Conservation (phyloP, 106 monocot genomes). For the Dendrobium huoshanense region DNA sequence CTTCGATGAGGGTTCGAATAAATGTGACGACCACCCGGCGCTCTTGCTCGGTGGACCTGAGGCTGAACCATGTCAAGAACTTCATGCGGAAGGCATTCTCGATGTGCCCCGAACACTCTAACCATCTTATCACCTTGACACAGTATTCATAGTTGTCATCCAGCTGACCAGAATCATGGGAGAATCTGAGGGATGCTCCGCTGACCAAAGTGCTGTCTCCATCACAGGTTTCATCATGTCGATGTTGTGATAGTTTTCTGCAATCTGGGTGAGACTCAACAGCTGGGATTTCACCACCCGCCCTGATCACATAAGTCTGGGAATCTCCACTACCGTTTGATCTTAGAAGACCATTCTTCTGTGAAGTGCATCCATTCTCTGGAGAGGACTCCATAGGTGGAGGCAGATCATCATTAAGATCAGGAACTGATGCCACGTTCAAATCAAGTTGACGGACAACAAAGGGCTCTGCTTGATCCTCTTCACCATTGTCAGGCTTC, state of each 20-base stretch:
- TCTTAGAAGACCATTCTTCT: conserved; percentile 14
- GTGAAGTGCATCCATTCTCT: conserved; percentile 28
- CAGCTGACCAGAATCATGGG: conserved; percentile 41
- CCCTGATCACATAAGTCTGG: conserved; percentile 33
- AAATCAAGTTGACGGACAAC: conserved; percentile 56
- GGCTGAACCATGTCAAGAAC: conserved; percentile 92
- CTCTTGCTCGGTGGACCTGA: conserved; percentile 82
- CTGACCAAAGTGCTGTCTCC: conserved; percentile 60
- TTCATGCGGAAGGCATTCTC: conserved; percentile 87
- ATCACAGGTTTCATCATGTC: conserved; percentile 40
- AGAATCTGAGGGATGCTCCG: conserved; percentile 34
- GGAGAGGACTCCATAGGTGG: conserved; percentile 35
- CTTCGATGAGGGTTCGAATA: conserved; percentile 72
- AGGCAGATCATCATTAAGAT: conserved; percentile 66
- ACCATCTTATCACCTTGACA: conserved; percentile 78
- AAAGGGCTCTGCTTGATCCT: conserved; percentile 22
- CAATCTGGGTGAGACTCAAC: conserved; percentile 52
- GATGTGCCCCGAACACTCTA: conserved; percentile 78
- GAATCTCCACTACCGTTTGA: conserved; percentile 57
- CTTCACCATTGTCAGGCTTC: conserved; percentile 27
- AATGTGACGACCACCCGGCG: conserved; percentile 83
- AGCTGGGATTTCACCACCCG: conserved; percentile 39
- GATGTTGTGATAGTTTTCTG: conserved; percentile 17
- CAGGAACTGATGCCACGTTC: conserved; percentile 67
- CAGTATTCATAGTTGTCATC: conserved; percentile 87